These are phyloP conservation scores for Coix lacrymajobi DNA, from an alignment of 176 grass and related monocot genomes.

Conservation along the genomic window DNA sequence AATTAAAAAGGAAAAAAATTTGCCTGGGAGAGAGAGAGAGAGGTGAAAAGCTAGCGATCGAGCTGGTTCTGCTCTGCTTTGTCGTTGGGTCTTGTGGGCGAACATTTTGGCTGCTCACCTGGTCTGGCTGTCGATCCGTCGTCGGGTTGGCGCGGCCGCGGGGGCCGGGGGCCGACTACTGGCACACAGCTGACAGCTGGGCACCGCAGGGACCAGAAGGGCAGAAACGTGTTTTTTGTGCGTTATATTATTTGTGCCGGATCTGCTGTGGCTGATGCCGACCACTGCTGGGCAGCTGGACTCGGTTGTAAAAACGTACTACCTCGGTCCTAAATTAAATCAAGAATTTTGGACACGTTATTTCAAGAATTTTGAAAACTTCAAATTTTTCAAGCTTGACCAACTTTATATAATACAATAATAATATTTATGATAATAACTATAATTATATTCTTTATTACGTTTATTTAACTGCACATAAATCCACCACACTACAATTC, in stretches of 20 bases:
- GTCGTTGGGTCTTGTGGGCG: neutral
- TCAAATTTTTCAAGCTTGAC: too few relatives aligned
- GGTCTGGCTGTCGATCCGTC: neutral
- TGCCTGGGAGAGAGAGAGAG: neutral
- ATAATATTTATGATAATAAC: too few relatives aligned
- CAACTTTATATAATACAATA: too few relatives aligned
- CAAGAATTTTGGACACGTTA: too few relatives aligned
- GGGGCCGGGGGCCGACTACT: neutral
- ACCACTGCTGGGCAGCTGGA: constrained; percentile 25
- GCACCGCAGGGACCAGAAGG: neutral
- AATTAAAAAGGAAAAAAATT: neutral
- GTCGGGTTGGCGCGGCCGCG: neutral
- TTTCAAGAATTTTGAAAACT: too few relatives aligned
- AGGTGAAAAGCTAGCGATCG: neutral
- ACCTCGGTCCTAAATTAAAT: too few relatives aligned
- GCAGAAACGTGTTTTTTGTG: constrained; percentile 38
- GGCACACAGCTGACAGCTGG: constrained; percentile 4
- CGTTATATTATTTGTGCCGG: constrained; percentile 1
- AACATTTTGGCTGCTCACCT: neutral
- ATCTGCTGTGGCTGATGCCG: constrained; percentile 9
- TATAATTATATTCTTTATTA: too few relatives aligned
- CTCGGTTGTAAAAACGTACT: constrained; percentile 13
- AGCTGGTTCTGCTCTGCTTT: neutral
- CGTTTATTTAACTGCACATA: too few relatives aligned
- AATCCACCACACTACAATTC: too few relatives aligned